Base-by-base conservation (phyloP, 108 stramenopile species). In the Ochromonas danica region DNA sequence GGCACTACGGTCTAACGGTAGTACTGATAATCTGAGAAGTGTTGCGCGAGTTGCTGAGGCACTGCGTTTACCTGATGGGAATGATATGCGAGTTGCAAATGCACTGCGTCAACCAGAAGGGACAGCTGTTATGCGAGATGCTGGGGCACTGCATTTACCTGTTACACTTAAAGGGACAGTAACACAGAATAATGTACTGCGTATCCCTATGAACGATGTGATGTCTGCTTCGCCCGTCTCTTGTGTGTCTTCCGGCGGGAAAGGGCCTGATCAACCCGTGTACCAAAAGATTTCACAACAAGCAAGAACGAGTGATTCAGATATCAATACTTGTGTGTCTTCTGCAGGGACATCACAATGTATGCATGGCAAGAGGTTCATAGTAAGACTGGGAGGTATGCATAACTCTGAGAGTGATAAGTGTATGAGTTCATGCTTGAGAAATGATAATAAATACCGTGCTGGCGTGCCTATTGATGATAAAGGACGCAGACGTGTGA, bases 391-490 rank as follows among this genome's bases (percentile, higher is more conserved):
- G 51, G 51, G 51, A 17, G 51, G 51, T 57, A 57, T 17, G 17
- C 10, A 57, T 57, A 22, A 57, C 51, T 10, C 10, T 57, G 51
- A 57, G 51, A 57, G 22, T 57, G 22, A 57, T 57, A 57, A 57
- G 51, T 57, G 10, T 17, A 57, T 57, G 51, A 57, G 51, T 57
- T 57, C 51, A 57, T 57, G 51, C 51, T 57, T 57, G 51, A 57
- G 51, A 57, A 57, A 57, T 57, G 51, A 57, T 57, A 57, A 57
- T 57, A 57, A 57, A 57, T 57, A 57, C 51, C 51, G 51, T 57
- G 22, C 51, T 57, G 51, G 51, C 51, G 51, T 57, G 51, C 51
- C 51, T 57, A 57, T 17, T 57, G 51, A 57, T 10, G 22, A 57
- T 57, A 57, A 57, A 17, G 17, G 51, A 17, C 51, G 17, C 10